A percentile compares a stretch with the other conserved stretches of the same genome.
These are phyloP conservation scores for Monosporascus ibericus DNA, from an alignment of 2,329 filamentous ascomycete species.

Conservation along the genomic window DNA sequence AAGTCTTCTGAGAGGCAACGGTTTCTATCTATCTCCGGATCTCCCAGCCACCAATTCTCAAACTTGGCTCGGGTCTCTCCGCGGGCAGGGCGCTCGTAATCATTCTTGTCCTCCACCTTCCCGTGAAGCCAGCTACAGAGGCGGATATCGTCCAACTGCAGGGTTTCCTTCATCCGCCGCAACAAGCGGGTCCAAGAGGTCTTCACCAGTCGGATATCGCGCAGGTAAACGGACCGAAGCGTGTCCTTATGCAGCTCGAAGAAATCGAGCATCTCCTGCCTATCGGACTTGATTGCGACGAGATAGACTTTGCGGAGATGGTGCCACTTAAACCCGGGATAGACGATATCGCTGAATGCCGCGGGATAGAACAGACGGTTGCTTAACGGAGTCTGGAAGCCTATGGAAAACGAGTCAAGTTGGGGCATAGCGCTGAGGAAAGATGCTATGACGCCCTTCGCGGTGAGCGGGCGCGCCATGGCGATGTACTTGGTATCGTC, in stretches of 20 bases:
- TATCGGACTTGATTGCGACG: not conserved
- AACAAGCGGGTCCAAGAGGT: conserved; percentile 1
- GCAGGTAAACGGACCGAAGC: not conserved
- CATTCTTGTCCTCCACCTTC: not conserved
- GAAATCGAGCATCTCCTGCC: conserved; percentile 4
- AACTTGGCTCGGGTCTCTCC: not conserved
- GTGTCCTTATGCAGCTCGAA: conserved; percentile 1
- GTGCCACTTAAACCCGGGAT: not conserved
- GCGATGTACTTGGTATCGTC: not conserved
- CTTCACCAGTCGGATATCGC: not conserved
- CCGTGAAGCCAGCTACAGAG: not conserved
- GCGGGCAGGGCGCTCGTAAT: not conserved
- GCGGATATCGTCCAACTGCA: not conserved
- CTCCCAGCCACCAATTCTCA: not conserved
- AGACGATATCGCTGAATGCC: not conserved
- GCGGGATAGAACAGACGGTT: not conserved
- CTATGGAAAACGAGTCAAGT: not conserved
- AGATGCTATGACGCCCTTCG: not conserved
- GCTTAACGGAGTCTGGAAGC: not conserved
- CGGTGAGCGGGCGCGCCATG: not conserved
- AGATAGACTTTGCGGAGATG: conserved; percentile 1
- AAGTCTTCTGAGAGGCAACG: not conserved
- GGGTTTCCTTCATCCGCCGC: not conserved
- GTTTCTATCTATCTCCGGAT: not conserved
- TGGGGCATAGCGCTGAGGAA: conserved; percentile 1